Evolutionary conservation across 2,329 filamentous ascomycete species (phyloP).

Genomic region (Aspergillus pseudonomiae): DNA sequence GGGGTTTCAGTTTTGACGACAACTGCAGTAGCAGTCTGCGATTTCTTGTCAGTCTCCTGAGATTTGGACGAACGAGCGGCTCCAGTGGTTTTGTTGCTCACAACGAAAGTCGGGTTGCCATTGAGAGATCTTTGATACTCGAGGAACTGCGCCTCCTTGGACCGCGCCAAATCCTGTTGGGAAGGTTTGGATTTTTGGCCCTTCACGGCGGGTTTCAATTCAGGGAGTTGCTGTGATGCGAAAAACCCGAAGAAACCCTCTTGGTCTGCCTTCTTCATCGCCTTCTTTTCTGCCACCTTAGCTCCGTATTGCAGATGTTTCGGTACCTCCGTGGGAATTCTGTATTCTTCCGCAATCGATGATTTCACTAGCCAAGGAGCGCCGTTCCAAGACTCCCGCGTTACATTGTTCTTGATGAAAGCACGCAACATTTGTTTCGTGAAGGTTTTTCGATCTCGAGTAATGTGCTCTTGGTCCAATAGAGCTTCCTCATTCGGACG

Average conservation of each 20-base stretch:
- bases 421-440: constrained; percentile 92
- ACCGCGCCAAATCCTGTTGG: constrained; percentile 49
- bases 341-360: constrained; percentile 78
- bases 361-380: constrained; percentile 94
- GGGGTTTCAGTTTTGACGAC: constrained; percentile 53
- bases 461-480: constrained; percentile 80
- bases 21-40: constrained; percentile 36
- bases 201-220: constrained; percentile 74
- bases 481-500: constrained; percentile 71
- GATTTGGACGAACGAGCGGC: constrained; percentile 35
- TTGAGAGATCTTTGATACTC: constrained; percentile 53
- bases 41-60: constrained; percentile 38
- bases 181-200: constrained; percentile 63
- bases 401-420: constrained; percentile 94
- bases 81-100: constrained; percentile 32
- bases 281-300: constrained; percentile 76
- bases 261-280: constrained; percentile 61
- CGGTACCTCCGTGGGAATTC: constrained; percentile 85
- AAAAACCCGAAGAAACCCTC: constrained; percentile 56
- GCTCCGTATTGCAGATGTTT: constrained; percentile 79
- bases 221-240: constrained; percentile 62
- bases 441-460: constrained; percentile 85
- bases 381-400: constrained; percentile 89
- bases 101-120: constrained; percentile 46
- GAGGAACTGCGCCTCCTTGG: constrained; percentile 50